These are phyloP conservation scores for Cercospora nicotianae DNA, from an alignment of 2,329 filamentous ascomycete genomes.

Conservation along the genomic window DNA sequence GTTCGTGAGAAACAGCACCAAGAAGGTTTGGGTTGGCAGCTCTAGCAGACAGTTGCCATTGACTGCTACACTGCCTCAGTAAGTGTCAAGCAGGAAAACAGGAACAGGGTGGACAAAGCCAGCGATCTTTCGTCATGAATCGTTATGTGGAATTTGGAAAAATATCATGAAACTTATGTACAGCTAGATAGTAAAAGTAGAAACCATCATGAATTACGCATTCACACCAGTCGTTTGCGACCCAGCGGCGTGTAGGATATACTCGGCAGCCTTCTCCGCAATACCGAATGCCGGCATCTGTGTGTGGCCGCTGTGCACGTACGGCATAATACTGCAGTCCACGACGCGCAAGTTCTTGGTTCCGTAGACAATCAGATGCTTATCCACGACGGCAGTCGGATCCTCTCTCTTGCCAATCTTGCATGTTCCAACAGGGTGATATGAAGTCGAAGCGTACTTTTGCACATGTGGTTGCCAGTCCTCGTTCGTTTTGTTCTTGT, in stretches of 20 bases:
- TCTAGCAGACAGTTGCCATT: constrained; percentile 56
- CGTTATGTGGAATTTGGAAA: background rate
- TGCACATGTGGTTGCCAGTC: constrained; percentile 60
- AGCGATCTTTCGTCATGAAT: background rate
- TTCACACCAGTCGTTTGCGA: constrained; percentile 4
- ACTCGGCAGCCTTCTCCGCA: constrained; percentile 51
- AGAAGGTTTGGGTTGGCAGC: constrained; percentile 60
- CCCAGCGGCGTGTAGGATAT: constrained; percentile 15
- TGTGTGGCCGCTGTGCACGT: constrained; percentile 53
- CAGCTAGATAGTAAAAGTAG: background rate
- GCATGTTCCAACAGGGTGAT: constrained; percentile 59
- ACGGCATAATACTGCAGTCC: constrained; percentile 56
- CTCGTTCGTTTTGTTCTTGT: constrained; percentile 54
- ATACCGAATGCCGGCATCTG: constrained; percentile 62
- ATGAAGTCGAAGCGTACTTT: constrained; percentile 49
- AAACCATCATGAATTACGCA: background rate
- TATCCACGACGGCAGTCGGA: constrained; percentile 54
- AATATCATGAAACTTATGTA: background rate
- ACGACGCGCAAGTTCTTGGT: constrained; percentile 56
- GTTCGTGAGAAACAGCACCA: constrained; percentile 57
- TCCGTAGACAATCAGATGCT: constrained; percentile 55
- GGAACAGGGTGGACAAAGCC: background rate
- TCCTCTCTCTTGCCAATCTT: constrained; percentile 56
- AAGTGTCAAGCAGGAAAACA: no score
- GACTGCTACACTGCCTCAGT: constrained; percentile 14